These are phyloP conservation scores for Cryphonectria carpinicola DNA, from an alignment of 2,329 filamentous ascomycete species.

Conservation along the genomic window DNA sequence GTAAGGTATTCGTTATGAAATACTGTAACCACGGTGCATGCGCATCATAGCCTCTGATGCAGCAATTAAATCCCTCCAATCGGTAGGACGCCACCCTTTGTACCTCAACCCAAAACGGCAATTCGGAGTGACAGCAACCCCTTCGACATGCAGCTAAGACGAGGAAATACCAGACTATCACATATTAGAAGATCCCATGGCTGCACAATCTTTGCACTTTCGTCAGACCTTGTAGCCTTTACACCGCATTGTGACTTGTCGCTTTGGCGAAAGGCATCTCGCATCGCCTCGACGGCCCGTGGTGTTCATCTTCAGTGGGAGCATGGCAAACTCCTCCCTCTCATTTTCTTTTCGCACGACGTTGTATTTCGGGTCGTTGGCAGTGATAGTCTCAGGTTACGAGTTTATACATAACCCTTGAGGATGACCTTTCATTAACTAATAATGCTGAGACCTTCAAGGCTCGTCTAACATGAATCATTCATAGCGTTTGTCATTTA, in stretches of 20 bases:
- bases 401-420: neutral
- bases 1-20: neutral
- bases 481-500: neutral
- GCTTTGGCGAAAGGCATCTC: no score
- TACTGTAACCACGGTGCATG: neutral
- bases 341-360: no score
- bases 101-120: neutral
- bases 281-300: slow-evolving; percentile 14
- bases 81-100: neutral
- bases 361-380: neutral
- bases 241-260: neutral
- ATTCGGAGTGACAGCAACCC: neutral
- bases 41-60: neutral
- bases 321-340: neutral
- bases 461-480: no score
- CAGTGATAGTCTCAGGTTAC: neutral
- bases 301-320: neutral
- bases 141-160: neutral
- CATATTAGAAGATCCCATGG: neutral
- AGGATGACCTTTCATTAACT: neutral
- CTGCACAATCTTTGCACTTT: neutral
- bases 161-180: neutral
- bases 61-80: slow-evolving; percentile 15
- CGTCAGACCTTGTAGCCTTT: neutral
- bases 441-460: neutral